Evolutionary conservation across 1,284 basidiomycete genomes (phyloP), one percentile per base, ranked within the genome.

Genomic region (Flammula alnicola): DNA sequence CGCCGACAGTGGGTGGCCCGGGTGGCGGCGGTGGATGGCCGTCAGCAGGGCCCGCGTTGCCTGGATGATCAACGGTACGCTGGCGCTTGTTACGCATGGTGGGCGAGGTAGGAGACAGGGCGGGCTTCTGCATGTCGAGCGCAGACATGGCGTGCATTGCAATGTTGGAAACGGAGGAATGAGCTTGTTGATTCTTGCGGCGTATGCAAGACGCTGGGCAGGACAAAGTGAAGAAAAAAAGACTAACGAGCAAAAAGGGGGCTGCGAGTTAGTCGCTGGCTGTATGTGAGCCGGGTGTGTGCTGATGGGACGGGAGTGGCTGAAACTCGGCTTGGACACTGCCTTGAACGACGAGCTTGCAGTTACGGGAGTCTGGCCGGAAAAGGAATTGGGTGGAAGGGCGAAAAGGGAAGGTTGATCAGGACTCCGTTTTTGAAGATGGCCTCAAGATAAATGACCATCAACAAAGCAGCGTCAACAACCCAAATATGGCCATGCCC

Each of bases 351-450:
- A 62, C 52, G 58, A 56, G 57, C 47, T 62, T 59, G 60, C 62
- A 62, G 66, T 69, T 70, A 69, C 71, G 69, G n/a, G 72, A 73
- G 67, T 57, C 65, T 72, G 71, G 61, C 74, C 73, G 65, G 71
- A 76, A 76, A 76, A 75, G 74, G 74, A 76, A 74, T 72, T 70
- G 67, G 68, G 64, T 70, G 72, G 70, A 76, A 72, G 75, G 77
- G 75, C 75, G 71, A 76, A 75, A 76, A 76, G 73, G 77, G 89
- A 88, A 70, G 92, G 77, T 72, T 94, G 85, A 60, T 78, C 72
- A 73, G 60, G 62, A 63, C 61, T n/a, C n/a, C 69, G 64, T 68
- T 73, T 73, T 73, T 71, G 64, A 71, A 67, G 60, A 62, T 48
- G 58, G 53, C 63, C 58, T 63, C 62, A 61, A 67, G 64, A 66